Percentiles rank a stretch among this genome's conserved stretches.
Evolutionary conservation across 139 green algal genomes (phyloP).

Genomic region (Raphidocelis subcapitata): DNA sequence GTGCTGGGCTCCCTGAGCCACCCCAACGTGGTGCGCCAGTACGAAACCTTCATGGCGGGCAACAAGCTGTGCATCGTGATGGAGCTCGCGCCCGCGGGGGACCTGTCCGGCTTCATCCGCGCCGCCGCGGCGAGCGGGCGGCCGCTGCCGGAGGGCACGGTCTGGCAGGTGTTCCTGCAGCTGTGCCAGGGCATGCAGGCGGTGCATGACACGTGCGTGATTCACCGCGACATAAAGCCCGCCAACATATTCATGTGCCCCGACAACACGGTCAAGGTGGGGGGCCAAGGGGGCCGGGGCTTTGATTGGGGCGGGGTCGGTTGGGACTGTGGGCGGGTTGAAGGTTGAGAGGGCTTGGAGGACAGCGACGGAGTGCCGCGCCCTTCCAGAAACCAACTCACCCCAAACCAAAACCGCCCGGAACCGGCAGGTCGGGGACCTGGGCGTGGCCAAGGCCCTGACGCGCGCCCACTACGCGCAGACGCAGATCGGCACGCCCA

Average conservation of each 20-base stretch:
- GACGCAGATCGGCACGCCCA: slow-evolving; percentile 33
- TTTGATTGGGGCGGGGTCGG: too few relatives aligned
- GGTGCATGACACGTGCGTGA: slow-evolving; percentile 60
- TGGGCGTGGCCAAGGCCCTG: slow-evolving; percentile 64
- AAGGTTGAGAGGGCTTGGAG: too few relatives aligned
- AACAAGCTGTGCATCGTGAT: slow-evolving; percentile 68
- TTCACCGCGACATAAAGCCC: slow-evolving; percentile 73
- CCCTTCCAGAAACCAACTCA: too few relatives aligned
- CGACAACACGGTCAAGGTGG: slow-evolving; percentile 56
- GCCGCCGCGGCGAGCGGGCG: slow-evolving; percentile 33
- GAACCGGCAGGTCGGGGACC: slow-evolving; percentile 36
- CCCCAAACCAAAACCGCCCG: too few relatives aligned
- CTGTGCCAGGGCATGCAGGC: slow-evolving; percentile 49
- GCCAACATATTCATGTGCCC: slow-evolving; percentile 39
- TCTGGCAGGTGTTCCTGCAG: slow-evolving; percentile 52
- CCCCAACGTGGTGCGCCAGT: slow-evolving; percentile 42
- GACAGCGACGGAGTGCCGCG: too few relatives aligned
- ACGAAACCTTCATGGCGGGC: slow-evolving; percentile 60
- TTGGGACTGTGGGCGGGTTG: too few relatives aligned
- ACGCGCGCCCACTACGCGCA: slow-evolving; percentile 50
- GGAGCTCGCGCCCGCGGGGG: slow-evolving; percentile 54
- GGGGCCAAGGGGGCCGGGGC: too few relatives aligned
- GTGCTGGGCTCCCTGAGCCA: slow-evolving; percentile 52
- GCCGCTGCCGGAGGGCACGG: slow-evolving; percentile 51
- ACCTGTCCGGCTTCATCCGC: slow-evolving; percentile 45